Conservation (phyloP, 2,329 filamentous ascomycete genomes). For the Diaporthe ampelina region DNA sequence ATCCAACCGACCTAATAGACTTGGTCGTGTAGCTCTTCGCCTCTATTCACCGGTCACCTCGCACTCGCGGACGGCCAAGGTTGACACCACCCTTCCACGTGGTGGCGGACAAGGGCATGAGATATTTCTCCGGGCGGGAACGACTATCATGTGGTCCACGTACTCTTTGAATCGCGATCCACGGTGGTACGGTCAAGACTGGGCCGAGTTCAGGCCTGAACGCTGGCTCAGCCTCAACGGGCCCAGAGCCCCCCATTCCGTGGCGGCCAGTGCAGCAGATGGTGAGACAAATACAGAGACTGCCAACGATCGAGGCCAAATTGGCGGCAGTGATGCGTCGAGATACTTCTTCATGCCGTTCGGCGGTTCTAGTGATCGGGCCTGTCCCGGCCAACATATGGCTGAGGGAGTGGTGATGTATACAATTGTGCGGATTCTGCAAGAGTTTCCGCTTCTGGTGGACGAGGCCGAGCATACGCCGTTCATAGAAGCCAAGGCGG, state of each 20-base stretch:
- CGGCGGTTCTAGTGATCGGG: slow-evolving; percentile 29
- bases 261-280: not conserved
- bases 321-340: slow-evolving; percentile 14
- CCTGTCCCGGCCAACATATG: slow-evolving; percentile 39
- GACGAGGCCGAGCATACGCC: not conserved
- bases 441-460: slow-evolving; percentile 29
- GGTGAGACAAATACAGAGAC: not conserved
- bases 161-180: slow-evolving; percentile 40
- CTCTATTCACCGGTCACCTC: slow-evolving; percentile 39
- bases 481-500: slow-evolving; percentile 40
- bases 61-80: slow-evolving; percentile 36
- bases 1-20: not conserved
- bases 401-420: slow-evolving; percentile 35
- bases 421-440: slow-evolving; percentile 38
- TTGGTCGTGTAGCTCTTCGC: slow-evolving; percentile 31
- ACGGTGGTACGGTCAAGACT: slow-evolving; percentile 36
- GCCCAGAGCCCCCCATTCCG: not conserved
- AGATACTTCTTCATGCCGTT: slow-evolving; percentile 40
- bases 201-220: slow-evolving; percentile 39
- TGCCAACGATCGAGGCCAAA: not conserved
- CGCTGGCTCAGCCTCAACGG: slow-evolving; percentile 31
- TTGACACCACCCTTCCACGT: slow-evolving; percentile 33
- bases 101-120: slow-evolving; percentile 35
- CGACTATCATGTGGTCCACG: slow-evolving; percentile 41
- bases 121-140: slow-evolving; percentile 30